A percentile compares a stretch with the other conserved stretches of the same genome.
These are phyloP conservation scores for Xylaria intraflava DNA, from an alignment of 495 filamentous ascomycete species.

Conservation along the genomic window DNA sequence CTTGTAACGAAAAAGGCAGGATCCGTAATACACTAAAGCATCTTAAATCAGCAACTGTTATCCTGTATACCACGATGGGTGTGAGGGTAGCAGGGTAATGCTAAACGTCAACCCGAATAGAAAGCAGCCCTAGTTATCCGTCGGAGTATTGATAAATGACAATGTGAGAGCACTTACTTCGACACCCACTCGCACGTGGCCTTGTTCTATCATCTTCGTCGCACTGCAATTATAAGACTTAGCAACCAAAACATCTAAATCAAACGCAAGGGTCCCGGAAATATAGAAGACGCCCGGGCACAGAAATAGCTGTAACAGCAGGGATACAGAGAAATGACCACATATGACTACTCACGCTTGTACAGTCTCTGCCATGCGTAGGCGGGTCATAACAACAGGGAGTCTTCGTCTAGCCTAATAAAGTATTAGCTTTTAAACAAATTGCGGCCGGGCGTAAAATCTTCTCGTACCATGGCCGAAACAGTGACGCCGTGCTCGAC, in stretches of 20 bases:
- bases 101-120: background rate
- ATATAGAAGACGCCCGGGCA: too few species aligned
- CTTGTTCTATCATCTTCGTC: slow-evolving; percentile 85
- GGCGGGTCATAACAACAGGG: slow-evolving; percentile 77
- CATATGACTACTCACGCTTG: slow-evolving; percentile 39
- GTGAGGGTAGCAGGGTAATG: background rate
- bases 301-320: background rate
- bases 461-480: slow-evolving; percentile 57
- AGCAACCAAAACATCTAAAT: background rate
- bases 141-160: background rate
- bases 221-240: slow-evolving; percentile 30
- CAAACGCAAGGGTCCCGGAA: too few species aligned
- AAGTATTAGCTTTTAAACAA: background rate
- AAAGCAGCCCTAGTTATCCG: background rate
- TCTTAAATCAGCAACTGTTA: background rate
- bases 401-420: slow-evolving; percentile 52
- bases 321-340: background rate
- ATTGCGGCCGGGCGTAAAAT: too few species aligned
- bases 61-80: background rate
- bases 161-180: slow-evolving; percentile 50
- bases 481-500: slow-evolving; percentile 87
- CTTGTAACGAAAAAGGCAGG: slow-evolving; percentile 69
- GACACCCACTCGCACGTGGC: slow-evolving; percentile 87
- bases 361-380: slow-evolving; percentile 84
- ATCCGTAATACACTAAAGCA: slow-evolving; percentile 56